These are phyloP conservation scores for Phytophthora ohioensis DNA, from an alignment of 352 stramenopile species.

Conservation along the genomic window DNA sequence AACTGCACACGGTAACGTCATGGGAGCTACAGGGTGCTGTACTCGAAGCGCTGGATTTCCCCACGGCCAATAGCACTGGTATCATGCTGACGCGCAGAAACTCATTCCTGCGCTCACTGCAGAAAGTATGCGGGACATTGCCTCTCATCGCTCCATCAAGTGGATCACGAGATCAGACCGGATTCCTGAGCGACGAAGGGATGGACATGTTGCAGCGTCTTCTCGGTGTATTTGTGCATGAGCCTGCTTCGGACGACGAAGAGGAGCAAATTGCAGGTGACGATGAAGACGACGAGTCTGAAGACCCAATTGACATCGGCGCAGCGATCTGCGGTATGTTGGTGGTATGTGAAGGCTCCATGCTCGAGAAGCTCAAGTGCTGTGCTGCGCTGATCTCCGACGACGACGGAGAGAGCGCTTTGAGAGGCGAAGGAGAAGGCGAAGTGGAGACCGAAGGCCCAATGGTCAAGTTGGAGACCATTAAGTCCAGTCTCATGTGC, in stretches of 20 bases:
- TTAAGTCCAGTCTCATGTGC: conserved; percentile 73
- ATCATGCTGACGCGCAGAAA: conserved; percentile 50
- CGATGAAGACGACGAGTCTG: conserved; percentile 57
- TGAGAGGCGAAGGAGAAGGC: conserved; percentile 35
- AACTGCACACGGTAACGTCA: conserved; percentile 58
- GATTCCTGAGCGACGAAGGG: conserved; percentile 65
- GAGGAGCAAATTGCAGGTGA: conserved; percentile 40
- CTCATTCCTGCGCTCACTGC: conserved; percentile 61
- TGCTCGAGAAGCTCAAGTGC: conserved; percentile 68
- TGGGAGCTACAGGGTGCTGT: conserved; percentile 49
- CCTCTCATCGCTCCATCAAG: conserved; percentile 28
- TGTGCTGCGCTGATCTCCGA: conserved; percentile 48
- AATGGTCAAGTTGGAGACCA: conserved; percentile 61
- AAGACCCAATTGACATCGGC: conserved; percentile 62
- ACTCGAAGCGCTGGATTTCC: conserved; percentile 50
- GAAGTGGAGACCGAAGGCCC: conserved; percentile 21
- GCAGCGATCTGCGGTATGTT: conserved; percentile 71
- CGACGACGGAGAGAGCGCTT: conserved; percentile 34
- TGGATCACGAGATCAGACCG: conserved; percentile 27
- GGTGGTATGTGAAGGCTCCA: conserved; percentile 68
- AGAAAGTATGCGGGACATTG: conserved; percentile 54
- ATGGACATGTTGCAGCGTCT: conserved; percentile 71
- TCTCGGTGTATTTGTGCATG: conserved; percentile 69
- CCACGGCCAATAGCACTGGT: conserved; percentile 20
- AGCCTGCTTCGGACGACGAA: conserved; percentile 45